Conservation (phyloP, 2,329 filamentous ascomycete genomes). For the Ophiocordyceps sinensis region DNA sequence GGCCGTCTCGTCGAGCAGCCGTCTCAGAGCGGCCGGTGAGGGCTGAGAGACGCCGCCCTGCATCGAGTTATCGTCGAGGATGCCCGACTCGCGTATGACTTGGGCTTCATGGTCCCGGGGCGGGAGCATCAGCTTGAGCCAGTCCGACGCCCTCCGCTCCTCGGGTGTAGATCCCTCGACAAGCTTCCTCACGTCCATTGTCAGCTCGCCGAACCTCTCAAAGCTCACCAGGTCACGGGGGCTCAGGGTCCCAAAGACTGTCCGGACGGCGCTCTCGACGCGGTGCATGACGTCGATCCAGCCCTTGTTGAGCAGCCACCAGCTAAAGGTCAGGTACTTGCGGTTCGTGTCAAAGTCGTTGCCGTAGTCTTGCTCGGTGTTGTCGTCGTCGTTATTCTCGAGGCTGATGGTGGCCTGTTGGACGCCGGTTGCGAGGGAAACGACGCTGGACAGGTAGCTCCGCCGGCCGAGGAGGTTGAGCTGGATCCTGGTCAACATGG, state of each 20-base stretch:
- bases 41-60: conserved; percentile 22
- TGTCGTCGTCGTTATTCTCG: conserved; percentile 87
- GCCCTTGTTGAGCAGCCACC: conserved; percentile 90
- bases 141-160: conserved; percentile 37
- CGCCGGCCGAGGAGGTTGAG: conserved; percentile 90
- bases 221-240: conserved; percentile 79
- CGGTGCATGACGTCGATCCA: conserved; percentile 71
- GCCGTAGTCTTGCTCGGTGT: conserved; percentile 65
- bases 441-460: conserved; percentile 91
- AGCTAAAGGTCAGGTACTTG: conserved; percentile 90
- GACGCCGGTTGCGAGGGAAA: conserved; percentile 69
- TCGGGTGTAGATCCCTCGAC: conserved; percentile 52
- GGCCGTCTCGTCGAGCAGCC: conserved; percentile 86
- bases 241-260: conserved; percentile 79
- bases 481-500: conserved; percentile 85
- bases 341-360: conserved; percentile 95
- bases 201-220: conserved; percentile 64
- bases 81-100: conserved; percentile 75
- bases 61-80: conserved; percentile 37
- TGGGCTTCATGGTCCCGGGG: conserved; percentile 63
- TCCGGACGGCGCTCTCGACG: conserved; percentile 73
- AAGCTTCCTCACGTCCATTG: conserved; percentile 67
- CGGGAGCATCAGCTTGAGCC: conserved; percentile 77
- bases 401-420: conserved; percentile 68
- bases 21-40: conserved; percentile 51